A percentile compares a stretch with the other conserved stretches of the same genome.
Conservation (phyloP, 768 basidiomycete genomes). For the Amylocystis lapponica region DNA sequence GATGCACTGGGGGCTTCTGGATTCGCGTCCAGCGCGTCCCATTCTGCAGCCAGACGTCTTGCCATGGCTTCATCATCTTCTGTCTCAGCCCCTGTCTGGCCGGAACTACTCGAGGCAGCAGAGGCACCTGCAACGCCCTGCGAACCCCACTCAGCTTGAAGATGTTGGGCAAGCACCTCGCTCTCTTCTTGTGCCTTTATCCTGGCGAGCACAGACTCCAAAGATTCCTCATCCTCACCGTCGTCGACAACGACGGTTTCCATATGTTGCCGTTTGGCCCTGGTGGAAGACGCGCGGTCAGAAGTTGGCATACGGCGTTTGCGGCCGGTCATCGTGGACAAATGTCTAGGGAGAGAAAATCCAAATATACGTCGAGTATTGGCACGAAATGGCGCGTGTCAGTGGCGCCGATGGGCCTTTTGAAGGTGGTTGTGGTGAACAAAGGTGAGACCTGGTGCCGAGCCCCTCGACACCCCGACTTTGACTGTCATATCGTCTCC, state of each 20-base stretch:
- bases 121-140: too few relatives aligned
- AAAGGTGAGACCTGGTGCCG: constrained; percentile 1
- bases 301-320: constrained; percentile 11
- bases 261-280: constrained; percentile 3
- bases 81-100: background rate
- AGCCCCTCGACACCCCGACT: too few relatives aligned
- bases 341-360: background rate
- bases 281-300: background rate
- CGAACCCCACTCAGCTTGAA: constrained; percentile 31
- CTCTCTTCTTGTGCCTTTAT: constrained; percentile 40
- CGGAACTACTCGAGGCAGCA: constrained; percentile 2
- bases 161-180: constrained; percentile 31
- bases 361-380: background rate
- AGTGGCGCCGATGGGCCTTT: background rate
- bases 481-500: too few relatives aligned
- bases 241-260: constrained; percentile 21
- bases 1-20: constrained; percentile 8
- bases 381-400: constrained; percentile 1
- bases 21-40: constrained; percentile 22
- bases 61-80: constrained; percentile 36
- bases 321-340: constrained; percentile 7
- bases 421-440: background rate
- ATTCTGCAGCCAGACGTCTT: constrained; percentile 35
- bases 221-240: constrained; percentile 31
- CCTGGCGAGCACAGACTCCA: constrained; percentile 34